Percentiles rank a stretch among this genome's conserved stretches.
Evolutionary conservation across 2,329 filamentous ascomycete species (phyloP).

Genomic region (Cordyceps fumosorosea): DNA sequence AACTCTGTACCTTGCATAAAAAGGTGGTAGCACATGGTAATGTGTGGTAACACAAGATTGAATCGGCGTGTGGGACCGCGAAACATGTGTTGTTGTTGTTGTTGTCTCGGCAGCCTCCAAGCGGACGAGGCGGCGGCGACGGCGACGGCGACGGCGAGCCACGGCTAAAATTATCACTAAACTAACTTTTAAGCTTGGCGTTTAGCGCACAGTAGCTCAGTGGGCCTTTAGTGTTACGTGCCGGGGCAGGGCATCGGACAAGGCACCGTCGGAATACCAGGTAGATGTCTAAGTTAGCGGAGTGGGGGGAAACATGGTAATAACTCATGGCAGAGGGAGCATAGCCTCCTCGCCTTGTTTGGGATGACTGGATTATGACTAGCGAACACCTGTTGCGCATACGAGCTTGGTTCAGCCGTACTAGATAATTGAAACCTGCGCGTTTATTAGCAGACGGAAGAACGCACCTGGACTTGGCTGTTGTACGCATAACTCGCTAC

Average conservation of each 20-base stretch:
- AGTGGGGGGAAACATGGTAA: neutral
- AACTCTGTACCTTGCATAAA: neutral
- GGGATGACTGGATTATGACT: neutral
- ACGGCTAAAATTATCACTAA: neutral
- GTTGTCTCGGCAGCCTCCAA: neutral
- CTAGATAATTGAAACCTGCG: too few species aligned
- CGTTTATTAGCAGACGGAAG: neutral
- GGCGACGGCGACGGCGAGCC: neutral
- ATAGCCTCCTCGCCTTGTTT: neutral
- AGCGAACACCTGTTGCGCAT: neutral
- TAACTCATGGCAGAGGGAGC: neutral
- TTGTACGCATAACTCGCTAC: neutral
- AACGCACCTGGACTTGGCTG: too few species aligned
- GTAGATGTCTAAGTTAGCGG: neutral
- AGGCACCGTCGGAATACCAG: neutral
- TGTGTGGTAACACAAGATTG: neutral
- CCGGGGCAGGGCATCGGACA: neutral
- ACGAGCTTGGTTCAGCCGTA: neutral
- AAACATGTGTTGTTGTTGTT: neutral
- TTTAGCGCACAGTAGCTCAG: neutral
- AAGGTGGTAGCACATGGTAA: neutral
- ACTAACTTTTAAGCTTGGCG: conserved; percentile 10
- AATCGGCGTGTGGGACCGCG: neutral
- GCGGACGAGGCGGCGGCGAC: neutral
- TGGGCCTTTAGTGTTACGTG: neutral